These are phyloP conservation scores for Azolla pinnata DNA, from an alignment of 75 land plant genomes.

Conservation along the genomic window DNA sequence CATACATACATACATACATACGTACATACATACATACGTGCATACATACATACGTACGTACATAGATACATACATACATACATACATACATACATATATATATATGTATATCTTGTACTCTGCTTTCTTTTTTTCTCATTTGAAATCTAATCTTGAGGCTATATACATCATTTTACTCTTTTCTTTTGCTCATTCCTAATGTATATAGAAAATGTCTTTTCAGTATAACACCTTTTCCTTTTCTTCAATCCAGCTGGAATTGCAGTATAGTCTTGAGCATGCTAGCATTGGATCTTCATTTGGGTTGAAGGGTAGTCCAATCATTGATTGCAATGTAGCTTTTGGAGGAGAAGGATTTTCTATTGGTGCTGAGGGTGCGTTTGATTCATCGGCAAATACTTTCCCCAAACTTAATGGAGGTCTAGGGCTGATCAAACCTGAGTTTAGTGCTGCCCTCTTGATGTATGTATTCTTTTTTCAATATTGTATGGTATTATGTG, in stretches of 20 bases:
- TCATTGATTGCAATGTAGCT: conserved; percentile 20
- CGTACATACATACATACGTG: not conserved
- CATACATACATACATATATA: not conserved
- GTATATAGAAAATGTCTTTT: not conserved
- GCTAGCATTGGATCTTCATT: not conserved
- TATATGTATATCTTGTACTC: not conserved
- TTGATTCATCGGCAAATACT: conserved; percentile 52
- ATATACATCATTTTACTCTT: not conserved
- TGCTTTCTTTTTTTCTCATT: not conserved
- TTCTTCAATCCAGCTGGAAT: not conserved
- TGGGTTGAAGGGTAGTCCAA: conserved; percentile 21
- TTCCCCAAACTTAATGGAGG: conserved; percentile 76
- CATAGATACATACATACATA: conserved; percentile 1
- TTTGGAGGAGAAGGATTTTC: conserved; percentile 57
- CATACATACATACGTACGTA: conserved; percentile 1
- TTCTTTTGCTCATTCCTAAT: not conserved
- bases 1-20: conserved; percentile 1
- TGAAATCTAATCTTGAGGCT: no score
- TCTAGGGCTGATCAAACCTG: conserved; percentile 54
- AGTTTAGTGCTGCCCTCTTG: conserved; percentile 20
- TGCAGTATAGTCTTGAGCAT: not conserved
- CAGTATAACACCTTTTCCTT: not conserved
- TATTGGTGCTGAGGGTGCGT: conserved; percentile 75
- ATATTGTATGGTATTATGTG: not conserved
- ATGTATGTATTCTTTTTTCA: not conserved